A percentile compares a stretch with the other conserved stretches of the same genome.
These are phyloP conservation scores for Phyllosticta citriasiana DNA, from an alignment of 2,329 filamentous ascomycete species.

Conservation along the genomic window DNA sequence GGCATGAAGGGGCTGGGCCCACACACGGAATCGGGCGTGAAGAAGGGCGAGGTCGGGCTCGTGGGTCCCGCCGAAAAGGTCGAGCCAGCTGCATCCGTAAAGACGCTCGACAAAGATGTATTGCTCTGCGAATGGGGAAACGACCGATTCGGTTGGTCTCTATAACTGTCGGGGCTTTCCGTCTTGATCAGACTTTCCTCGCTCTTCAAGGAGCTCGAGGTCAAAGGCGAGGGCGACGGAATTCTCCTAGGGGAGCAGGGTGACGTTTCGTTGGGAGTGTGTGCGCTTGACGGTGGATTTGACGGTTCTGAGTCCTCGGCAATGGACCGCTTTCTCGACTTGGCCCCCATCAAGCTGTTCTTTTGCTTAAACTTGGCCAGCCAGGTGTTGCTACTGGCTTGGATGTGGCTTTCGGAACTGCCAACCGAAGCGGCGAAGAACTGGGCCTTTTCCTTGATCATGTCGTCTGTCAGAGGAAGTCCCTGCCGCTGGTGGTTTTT, in stretches of 20 bases:
- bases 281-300: constrained; percentile 45
- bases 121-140: constrained; percentile 52
- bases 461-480: constrained; percentile 62
- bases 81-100: constrained; percentile 55
- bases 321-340: constrained; percentile 44
- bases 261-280: constrained; percentile 58
- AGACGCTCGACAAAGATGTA: constrained; percentile 57
- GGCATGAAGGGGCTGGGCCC: constrained; percentile 54
- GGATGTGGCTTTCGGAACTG: constrained; percentile 60
- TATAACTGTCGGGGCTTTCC: constrained; percentile 46
- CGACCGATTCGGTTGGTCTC: constrained; percentile 53
- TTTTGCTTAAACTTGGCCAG: constrained; percentile 94
- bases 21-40: constrained; percentile 63
- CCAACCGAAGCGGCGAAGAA: constrained; percentile 69
- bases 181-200: constrained; percentile 53
- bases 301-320: constrained; percentile 59
- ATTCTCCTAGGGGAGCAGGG: constrained; percentile 61
- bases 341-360: constrained; percentile 51
- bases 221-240: constrained; percentile 58
- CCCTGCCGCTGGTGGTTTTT: constrained; percentile 72
- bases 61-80: constrained; percentile 60
- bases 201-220: constrained; percentile 50
- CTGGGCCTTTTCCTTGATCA: constrained; percentile 73
- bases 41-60: constrained; percentile 67
- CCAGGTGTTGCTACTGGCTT: constrained; percentile 66